These are phyloP conservation scores for Salix suchowensis DNA, from an alignment of 345 rosid species.

Conservation along the genomic window DNA sequence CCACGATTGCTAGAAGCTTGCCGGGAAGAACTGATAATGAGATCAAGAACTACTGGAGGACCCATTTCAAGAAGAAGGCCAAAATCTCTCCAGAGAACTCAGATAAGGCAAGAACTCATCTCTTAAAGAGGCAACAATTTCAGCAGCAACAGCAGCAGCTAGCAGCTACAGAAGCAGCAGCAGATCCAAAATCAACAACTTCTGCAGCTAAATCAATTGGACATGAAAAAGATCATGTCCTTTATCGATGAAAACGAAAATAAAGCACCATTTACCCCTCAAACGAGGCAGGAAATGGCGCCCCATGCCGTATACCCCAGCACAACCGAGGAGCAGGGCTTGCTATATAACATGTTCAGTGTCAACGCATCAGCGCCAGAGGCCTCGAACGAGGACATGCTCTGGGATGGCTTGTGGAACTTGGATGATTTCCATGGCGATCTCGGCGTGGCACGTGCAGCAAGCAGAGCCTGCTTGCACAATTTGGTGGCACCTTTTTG, in stretches of 20 bases:
- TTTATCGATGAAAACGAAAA: constrained; percentile 47
- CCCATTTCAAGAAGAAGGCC: constrained; percentile 83
- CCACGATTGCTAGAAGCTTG: constrained; percentile 86
- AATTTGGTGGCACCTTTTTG: constrained; percentile 49
- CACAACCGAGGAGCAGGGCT: constrained; percentile 28
- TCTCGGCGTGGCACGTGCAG: constrained; percentile 30
- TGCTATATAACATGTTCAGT: constrained; percentile 16
- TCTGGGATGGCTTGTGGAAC: constrained; percentile 78
- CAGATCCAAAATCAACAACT: constrained; percentile 35
- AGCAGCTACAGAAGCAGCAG: constrained; percentile 22
- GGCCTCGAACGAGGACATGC: constrained; percentile 35
- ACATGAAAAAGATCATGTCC: constrained; percentile 55
- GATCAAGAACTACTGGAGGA: constrained; percentile 90
- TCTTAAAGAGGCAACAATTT: constrained; percentile 68
- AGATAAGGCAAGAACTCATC: constrained; percentile 46
- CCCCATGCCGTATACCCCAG: constrained; percentile 7
- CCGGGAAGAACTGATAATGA: constrained; percentile 94
- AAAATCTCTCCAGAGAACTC: constrained; percentile 46
- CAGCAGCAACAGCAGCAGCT: constrained; percentile 50
- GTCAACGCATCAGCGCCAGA: constrained; percentile 24
- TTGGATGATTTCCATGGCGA: constrained; percentile 56
- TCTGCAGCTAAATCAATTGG: constrained; percentile 45
- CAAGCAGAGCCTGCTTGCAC: constrained; percentile 39
- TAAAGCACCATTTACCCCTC: constrained; percentile 40
- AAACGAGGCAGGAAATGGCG: constrained; percentile 36